A percentile compares a stretch with the other conserved stretches of the same genome.
Conservation (phyloP, 2,329 filamentous ascomycete genomes). For the Aureobasidium sp. region DNA sequence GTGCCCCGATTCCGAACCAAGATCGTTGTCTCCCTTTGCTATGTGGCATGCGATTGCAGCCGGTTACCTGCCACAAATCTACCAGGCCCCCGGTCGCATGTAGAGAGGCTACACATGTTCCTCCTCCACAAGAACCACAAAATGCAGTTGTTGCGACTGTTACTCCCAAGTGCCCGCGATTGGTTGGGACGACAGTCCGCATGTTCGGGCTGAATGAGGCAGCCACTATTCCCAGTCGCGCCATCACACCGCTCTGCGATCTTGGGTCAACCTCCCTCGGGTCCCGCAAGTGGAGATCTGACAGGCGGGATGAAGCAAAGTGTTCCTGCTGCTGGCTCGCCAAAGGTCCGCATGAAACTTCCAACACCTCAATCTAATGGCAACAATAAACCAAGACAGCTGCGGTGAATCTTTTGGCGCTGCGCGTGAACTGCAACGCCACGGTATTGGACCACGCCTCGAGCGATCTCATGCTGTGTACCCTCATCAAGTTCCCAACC, state of each 20-base stretch:
- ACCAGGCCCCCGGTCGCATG: neutral
- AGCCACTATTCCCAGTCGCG: neutral
- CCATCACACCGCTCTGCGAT: neutral
- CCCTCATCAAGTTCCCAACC: neutral
- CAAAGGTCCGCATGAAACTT: neutral
- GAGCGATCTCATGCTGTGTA: neutral
- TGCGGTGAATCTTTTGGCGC: neutral
- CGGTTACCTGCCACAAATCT: neutral
- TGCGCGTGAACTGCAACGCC: neutral
- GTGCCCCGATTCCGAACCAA: slow-evolving; percentile 1
- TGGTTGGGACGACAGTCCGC: neutral
- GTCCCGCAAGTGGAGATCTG: neutral
- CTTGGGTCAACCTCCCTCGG: neutral
- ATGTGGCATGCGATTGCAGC: neutral
- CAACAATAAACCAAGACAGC: neutral
- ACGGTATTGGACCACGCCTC: neutral
- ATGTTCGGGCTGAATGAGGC: neutral
- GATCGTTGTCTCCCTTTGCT: neutral
- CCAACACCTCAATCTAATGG: neutral
- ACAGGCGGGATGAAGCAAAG: neutral
- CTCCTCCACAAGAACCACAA: neutral
- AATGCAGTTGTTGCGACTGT: neutral
- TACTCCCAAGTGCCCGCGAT: neutral
- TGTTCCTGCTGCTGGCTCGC: neutral
- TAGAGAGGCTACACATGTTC: neutral